phyloP scores from a whole-genome alignment of 129 eudicot genomes.

The Heracleum sosnowskyi region DNA sequence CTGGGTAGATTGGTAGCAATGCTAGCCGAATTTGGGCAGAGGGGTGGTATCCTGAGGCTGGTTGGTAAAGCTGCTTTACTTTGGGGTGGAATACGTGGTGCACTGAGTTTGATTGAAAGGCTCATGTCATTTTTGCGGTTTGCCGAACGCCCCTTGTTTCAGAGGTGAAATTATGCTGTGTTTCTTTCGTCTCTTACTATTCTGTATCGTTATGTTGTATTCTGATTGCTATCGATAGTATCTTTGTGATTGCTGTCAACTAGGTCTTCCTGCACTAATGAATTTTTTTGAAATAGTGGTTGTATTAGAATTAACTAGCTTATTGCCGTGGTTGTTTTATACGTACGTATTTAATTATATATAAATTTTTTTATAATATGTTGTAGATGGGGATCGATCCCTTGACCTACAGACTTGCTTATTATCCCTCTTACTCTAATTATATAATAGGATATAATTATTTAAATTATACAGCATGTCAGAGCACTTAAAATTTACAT shows the following conservation, averaged over 20 bases:
- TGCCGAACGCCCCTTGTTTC: slow-evolving; percentile 68
- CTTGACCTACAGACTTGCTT: too few relatives aligned
- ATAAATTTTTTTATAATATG: too few relatives aligned
- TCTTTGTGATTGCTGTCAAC: neutral
- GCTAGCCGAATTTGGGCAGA: slow-evolving; percentile 86
- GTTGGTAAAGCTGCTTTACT: slow-evolving; percentile 83
- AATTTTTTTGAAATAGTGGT: neutral
- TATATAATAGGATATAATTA: too few relatives aligned
- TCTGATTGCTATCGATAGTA: neutral
- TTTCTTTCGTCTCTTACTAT: neutral
- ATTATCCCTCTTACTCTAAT: too few relatives aligned
- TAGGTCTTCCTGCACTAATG: neutral
- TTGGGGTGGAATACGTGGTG: slow-evolving; percentile 99
- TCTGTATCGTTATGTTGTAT: neutral
- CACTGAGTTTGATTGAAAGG: slow-evolving; percentile 79
- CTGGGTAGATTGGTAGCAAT: slow-evolving; percentile 67
- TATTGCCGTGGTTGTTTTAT: too few relatives aligned
- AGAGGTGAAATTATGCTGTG: slow-evolving; percentile 39
- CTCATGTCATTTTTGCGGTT: slow-evolving; percentile 68
- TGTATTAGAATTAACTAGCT: neutral
- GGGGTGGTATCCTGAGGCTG: slow-evolving; percentile 70
- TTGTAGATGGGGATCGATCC: too few relatives aligned
- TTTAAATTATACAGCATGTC: neutral
- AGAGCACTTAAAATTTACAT: neutral
- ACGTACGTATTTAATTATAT: too few relatives aligned